A percentile compares a stretch with the other conserved stretches of the same genome.
Evolutionary conservation across 345 rosid genomes (phyloP).

Genomic region (Brassica juncea): DNA sequence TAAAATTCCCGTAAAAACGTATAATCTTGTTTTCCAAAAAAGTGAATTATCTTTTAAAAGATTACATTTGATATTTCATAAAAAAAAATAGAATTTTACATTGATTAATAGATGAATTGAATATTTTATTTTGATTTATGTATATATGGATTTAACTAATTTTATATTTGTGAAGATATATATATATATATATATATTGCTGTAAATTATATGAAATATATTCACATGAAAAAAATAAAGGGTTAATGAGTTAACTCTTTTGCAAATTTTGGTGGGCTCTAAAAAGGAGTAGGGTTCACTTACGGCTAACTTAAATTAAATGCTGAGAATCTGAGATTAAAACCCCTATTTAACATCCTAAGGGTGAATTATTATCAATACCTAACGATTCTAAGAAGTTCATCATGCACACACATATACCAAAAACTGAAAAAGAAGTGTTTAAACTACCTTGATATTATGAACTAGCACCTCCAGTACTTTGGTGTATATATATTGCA

Average conservation of each 20-base stretch:
- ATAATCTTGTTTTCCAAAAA: too few relatives aligned
- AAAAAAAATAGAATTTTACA: background rate
- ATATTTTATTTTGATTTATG: background rate
- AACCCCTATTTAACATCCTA: background rate
- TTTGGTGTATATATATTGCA: constrained; percentile 60
- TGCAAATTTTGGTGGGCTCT: too few relatives aligned
- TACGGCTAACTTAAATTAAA: background rate
- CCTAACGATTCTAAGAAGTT: background rate
- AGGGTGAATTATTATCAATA: background rate
- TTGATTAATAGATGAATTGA: background rate
- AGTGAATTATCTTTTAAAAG: too few relatives aligned
- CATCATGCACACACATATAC: background rate
- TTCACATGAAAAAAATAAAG: background rate
- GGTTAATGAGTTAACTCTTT: background rate
- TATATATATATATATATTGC: background rate
- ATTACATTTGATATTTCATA: too few relatives aligned
- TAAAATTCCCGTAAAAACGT: too few relatives aligned
- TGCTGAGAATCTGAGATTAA: background rate
- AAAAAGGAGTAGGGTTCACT: background rate
- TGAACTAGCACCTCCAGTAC: constrained; percentile 62
- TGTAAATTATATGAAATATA: background rate
- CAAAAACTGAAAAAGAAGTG: background rate
- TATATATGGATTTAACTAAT: background rate
- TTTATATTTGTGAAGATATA: too few relatives aligned
- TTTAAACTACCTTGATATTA: constrained; percentile 61